Conservation (phyloP, 352 stramenopile genomes). For the Proteromonas lacertae region DNA sequence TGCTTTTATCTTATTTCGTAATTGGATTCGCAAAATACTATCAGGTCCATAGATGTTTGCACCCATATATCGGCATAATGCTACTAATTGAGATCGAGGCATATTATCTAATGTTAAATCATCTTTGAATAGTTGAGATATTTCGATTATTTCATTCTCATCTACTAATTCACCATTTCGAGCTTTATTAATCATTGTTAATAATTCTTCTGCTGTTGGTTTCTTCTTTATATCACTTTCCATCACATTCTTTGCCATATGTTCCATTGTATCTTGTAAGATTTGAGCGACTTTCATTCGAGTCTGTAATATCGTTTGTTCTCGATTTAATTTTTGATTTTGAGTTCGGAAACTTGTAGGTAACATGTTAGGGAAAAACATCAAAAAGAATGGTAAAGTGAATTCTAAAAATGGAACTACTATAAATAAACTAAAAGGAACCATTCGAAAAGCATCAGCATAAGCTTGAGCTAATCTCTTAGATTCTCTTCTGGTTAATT, state of each 20-base stretch:
- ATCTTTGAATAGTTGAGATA: conserved; percentile 72
- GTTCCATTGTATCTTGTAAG: conserved; percentile 69
- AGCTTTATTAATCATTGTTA: conserved; percentile 31
- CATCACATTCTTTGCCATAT: conserved; percentile 37
- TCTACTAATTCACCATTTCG: conserved; percentile 21
- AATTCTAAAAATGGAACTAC: conserved; percentile 94
- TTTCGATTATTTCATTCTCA: conserved; percentile 25
- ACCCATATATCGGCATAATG: conserved; percentile 83
- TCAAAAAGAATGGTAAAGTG: conserved; percentile 72
- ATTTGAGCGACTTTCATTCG: conserved; percentile 20
- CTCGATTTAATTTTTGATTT: background rate
- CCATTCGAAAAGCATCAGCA: conserved; percentile 71
- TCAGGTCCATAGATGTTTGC: conserved; percentile 77
- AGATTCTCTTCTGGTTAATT: conserved; percentile 62
- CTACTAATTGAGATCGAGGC: conserved; percentile 69
- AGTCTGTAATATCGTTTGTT: background rate
- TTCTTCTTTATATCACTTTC: too few species aligned
- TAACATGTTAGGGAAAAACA: conserved; percentile 94
- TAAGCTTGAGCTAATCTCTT: conserved; percentile 82
- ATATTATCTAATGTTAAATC: conserved; percentile 94
- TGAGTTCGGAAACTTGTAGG: conserved; percentile 63
- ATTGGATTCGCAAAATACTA: conserved; percentile 72
- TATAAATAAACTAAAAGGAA: conserved; percentile 85
- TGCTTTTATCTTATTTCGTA: conserved; percentile 50
- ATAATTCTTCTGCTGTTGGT: conserved; percentile 9